Conservation (phyloP, 441 rosid species). For the Cnidoscolus chayamansa region DNA sequence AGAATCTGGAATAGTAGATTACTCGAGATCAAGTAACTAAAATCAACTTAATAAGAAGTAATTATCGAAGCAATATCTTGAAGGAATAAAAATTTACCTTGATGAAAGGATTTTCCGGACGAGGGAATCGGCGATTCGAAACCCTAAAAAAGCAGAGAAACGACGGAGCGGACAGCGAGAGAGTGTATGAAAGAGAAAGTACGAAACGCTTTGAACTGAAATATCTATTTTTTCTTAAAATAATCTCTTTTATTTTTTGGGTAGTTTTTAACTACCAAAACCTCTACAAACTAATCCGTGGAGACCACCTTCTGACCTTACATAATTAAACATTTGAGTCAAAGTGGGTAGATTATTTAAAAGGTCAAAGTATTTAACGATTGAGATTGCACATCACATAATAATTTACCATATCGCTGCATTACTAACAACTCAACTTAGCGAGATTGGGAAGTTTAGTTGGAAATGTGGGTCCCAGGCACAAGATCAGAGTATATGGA, state of each 20-base stretch:
- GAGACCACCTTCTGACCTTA: background rate
- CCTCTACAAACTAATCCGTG: slow-evolving; percentile 3
- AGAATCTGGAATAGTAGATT: background rate
- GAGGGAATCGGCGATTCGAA: slow-evolving; percentile 28
- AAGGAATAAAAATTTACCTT: slow-evolving; percentile 10
- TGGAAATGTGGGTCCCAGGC: background rate
- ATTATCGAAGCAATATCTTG: background rate
- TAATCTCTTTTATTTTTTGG: background rate
- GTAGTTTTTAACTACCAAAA: background rate
- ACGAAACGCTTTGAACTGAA: slow-evolving; percentile 32
- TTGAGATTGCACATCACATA: background rate
- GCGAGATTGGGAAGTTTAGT: background rate
- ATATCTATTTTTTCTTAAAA: background rate
- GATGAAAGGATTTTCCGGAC: background rate
- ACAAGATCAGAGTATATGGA: background rate
- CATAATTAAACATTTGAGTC: too few species aligned
- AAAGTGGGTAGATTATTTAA: background rate
- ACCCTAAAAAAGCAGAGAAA: slow-evolving; percentile 30
- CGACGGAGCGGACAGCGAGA: slow-evolving; percentile 6
- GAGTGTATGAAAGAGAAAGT: background rate
- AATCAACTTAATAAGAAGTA: background rate
- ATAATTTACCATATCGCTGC: background rate
- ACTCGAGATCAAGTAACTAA: background rate
- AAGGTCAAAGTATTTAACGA: background rate
- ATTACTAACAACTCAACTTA: background rate